Evolutionary conservation across 257 asterid species (phyloP), one percentile per base, ranked within the genome.

Genomic region (Thymus quinquecostatus): DNA sequence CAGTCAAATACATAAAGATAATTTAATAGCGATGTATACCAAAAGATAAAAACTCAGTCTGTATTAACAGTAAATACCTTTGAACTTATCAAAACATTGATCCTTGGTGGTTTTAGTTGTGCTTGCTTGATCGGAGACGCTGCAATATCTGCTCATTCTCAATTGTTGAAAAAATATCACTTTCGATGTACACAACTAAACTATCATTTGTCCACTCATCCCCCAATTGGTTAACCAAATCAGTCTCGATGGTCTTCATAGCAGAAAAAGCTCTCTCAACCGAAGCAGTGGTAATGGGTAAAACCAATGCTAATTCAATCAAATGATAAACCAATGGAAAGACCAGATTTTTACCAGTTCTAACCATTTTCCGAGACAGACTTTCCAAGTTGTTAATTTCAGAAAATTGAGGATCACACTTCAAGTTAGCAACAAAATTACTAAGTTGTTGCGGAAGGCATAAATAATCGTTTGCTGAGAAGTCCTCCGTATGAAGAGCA

Each of bases 321-420:
- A 56, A 8, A 56, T 36, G 61, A 56, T 29, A 56, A 29, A 56
- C 61, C 34, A 56, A 56, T 29, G 61, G 61, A 9, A 56, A 56
- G 9, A 56, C 61, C 9, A 5, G 29, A 29, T 13, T 56, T 56
- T 56, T 56, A 56, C 40, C 61, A 29, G 61, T 56, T 56, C 10
- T 12, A 29, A 56, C 14, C 61, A 56, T 29, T 29, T 56, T 10
- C 11, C 2, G n/a, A 32, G 61, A 34, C 4, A 56, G 61, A 29
- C 61, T 10, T 56, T 29, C 61, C 61, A 56, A 28, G 61, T 29
- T 56, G 61, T 14, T 29, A 10, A 56, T 8, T 56, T 56, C 38
- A 10, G 38, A 56, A 29, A 29, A 56, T 29, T 29, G 38, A 56
- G 61, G 34, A 56, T 56, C 61, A 12, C 34, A 5, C 63, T 21